Evolutionary conservation across 2,329 filamentous ascomycete species (phyloP).

Genomic region (Colletotrichum caudatum): DNA sequence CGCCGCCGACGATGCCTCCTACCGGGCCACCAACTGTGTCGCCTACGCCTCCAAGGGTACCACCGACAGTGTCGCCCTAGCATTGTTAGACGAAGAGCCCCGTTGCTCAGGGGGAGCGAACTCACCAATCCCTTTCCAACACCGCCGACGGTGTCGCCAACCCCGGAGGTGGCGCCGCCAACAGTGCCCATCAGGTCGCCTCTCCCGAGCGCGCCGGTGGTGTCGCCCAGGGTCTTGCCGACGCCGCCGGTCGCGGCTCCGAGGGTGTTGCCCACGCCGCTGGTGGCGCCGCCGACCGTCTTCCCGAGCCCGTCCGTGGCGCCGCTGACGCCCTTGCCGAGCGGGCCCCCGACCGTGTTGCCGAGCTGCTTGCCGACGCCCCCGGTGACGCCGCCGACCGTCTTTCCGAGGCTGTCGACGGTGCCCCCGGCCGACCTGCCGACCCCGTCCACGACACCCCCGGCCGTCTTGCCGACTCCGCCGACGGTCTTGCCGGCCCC

Average conservation of each 20-base stretch:
- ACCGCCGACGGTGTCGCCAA: slow-evolving; percentile 36
- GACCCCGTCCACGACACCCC: slow-evolving; percentile 15
- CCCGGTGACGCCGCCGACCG: slow-evolving; percentile 18
- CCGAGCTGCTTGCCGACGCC: slow-evolving; percentile 28
- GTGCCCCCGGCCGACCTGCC: slow-evolving; percentile 25
- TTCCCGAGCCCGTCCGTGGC: slow-evolving; percentile 22
- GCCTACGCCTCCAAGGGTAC: slow-evolving; percentile 35
- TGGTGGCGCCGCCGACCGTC: slow-evolving; percentile 28
- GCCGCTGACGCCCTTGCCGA: slow-evolving; percentile 20
- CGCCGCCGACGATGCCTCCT: slow-evolving; percentile 35
- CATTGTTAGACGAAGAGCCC: neutral
- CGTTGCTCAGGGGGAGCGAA: neutral
- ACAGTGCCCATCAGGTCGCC: slow-evolving; percentile 33
- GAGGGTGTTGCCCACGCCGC: slow-evolving; percentile 30
- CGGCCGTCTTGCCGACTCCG: slow-evolving; percentile 12
- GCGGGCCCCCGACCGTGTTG: slow-evolving; percentile 19
- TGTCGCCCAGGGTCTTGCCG: slow-evolving; percentile 32
- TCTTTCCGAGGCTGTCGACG: slow-evolving; percentile 18
- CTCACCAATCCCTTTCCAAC: slow-evolving; percentile 39
- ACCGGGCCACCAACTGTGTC: slow-evolving; percentile 36
- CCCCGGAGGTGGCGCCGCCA: slow-evolving; percentile 26
- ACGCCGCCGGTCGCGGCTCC: slow-evolving; percentile 28
- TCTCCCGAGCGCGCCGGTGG: slow-evolving; percentile 28
- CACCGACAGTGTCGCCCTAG: slow-evolving; percentile 35
- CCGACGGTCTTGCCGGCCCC: slow-evolving; percentile 21